Base-by-base conservation (phyloP, 2,329 filamentous ascomycete species). In the Epichloe glyceriae region DNA sequence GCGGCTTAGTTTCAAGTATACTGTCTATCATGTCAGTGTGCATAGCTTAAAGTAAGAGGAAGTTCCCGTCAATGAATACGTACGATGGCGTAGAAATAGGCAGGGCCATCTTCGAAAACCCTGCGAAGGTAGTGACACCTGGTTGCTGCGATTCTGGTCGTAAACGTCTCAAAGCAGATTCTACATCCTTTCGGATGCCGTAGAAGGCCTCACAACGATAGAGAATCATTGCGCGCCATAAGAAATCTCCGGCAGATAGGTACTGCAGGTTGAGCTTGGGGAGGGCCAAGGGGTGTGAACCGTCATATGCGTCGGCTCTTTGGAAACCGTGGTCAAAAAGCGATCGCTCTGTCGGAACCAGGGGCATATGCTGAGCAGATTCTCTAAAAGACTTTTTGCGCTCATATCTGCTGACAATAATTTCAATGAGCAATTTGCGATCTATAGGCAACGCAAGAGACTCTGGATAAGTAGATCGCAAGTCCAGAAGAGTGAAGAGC, bases 191-290 rank as follows among this genome's bases (percentile, higher is more conserved):
- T 44, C 89, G 82, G 53, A 98, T 91, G 53, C 88, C 87, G 64
- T 94, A 97, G 64, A 97, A 96, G 0, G 91, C 80, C 66, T 98
- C 93, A 52, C 84, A 86, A 40, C 91, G 82, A 64, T 95, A 93
- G 8, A 98, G 73, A 14, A 94, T 76, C 60, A 97, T 84, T 0
- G 91, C 89, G 55, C 94, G 80, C 89, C 90, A 98, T n/a, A 98
- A 70, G 60, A 98, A 98, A 66, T 98, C 93, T 3, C 89, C 89
- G 47, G 95, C 81, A 3, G 90, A 95, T 14, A 98, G 74, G 66
- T 98, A 98, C 62, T 98, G 93, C 30, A 98, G 72, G 59, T 96
- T 98, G 44, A 97, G 70, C 64, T 98, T 98, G 3, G 93, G 93
- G 42, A 98, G 81, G 3, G 93, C 88, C 52, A 98, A 74, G 5